A percentile compares a stretch with the other conserved stretches of the same genome.
phyloP scores from a whole-genome alignment of 2,329 filamentous ascomycete species.

The Lojkania enalia region DNA sequence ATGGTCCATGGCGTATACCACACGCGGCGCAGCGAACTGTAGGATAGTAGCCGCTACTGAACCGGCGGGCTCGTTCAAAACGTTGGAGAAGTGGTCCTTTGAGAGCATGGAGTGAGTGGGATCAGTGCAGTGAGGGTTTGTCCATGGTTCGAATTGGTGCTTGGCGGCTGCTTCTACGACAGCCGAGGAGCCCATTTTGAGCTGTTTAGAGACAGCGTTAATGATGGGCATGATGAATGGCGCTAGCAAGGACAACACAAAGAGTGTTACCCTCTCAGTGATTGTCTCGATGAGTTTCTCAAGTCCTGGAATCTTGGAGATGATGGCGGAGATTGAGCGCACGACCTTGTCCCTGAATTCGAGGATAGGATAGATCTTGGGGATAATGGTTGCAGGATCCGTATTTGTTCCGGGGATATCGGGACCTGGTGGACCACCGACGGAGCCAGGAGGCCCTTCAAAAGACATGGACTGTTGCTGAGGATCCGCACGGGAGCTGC shows the following conservation, averaged over 20 bases:
- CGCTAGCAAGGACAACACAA: conserved; percentile 85
- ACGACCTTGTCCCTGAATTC: conserved; percentile 94
- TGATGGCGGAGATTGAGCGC: conserved; percentile 75
- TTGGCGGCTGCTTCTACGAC: conserved; percentile 59
- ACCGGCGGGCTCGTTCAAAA: conserved; percentile 55
- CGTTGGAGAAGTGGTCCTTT: conserved; percentile 57
- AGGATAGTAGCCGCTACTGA: conserved; percentile 62
- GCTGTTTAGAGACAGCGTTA: conserved; percentile 75
- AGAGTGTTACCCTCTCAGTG: conserved; percentile 87
- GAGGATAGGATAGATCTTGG: conserved; percentile 89
- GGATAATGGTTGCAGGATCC: conserved; percentile 58
- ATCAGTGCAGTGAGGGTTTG: conserved; percentile 51
- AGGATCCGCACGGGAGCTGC: conserved; percentile 37
- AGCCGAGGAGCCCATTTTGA: conserved; percentile 83
- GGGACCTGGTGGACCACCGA: conserved; percentile 49
- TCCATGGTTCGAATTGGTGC: conserved; percentile 57
- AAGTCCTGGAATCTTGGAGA: conserved; percentile 89
- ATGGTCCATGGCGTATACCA: conserved; percentile 94
- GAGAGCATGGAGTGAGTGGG: conserved; percentile 57
- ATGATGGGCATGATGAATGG: conserved; percentile 94
- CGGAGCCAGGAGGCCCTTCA: conserved; percentile 49
- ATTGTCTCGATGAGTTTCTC: conserved; percentile 91
- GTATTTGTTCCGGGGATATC: conserved; percentile 78
- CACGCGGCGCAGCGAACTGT: conserved; percentile 82
- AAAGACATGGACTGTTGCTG: conserved; percentile 47